Evolutionary conservation across 148 eudicot genomes (phyloP).

Genomic region (Limonium bicolor): DNA sequence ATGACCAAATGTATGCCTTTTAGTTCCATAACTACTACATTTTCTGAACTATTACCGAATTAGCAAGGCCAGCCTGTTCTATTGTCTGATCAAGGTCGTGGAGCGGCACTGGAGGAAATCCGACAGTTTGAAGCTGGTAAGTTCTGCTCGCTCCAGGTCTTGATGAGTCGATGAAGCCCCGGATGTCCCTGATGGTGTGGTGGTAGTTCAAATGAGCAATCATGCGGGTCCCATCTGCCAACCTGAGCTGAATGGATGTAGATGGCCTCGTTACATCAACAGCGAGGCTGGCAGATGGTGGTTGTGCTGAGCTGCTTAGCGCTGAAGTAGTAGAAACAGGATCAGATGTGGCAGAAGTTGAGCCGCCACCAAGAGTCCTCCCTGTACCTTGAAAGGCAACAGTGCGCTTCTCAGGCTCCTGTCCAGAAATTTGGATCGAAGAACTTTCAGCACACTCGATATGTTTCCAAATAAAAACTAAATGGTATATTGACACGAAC

Average conservation of each 20-base stretch:
- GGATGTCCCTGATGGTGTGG: slow-evolving; percentile 40
- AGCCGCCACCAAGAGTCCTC: slow-evolving; percentile 46
- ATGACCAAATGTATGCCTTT: not conserved
- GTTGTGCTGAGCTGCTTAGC: slow-evolving; percentile 20
- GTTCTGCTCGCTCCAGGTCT: slow-evolving; percentile 36
- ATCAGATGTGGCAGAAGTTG: slow-evolving; percentile 13
- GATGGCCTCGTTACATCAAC: slow-evolving; percentile 36
- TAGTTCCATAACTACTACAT: slow-evolving; percentile 8
- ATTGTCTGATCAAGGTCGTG: slow-evolving; percentile 39
- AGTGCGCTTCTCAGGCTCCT: slow-evolving; percentile 37
- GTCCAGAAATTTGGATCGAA: no score
- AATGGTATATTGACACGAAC: no score
- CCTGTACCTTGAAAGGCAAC: slow-evolving; percentile 44
- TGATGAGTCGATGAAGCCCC: slow-evolving; percentile 44
- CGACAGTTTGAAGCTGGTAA: slow-evolving; percentile 57
- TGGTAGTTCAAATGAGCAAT: slow-evolving; percentile 37
- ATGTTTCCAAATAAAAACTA: no score
- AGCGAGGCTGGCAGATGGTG: slow-evolving; percentile 20
- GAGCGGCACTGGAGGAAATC: slow-evolving; percentile 60
- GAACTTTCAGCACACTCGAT: no score
- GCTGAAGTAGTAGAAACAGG: slow-evolving; percentile 8
- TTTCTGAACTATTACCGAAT: slow-evolving; percentile 57
- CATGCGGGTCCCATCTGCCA: slow-evolving; percentile 61
- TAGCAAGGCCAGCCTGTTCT: slow-evolving; percentile 61
- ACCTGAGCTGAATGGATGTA: slow-evolving; percentile 45